phyloP scores from a whole-genome alignment of 345 rosid species.

The Euphorbia tirucalli region DNA sequence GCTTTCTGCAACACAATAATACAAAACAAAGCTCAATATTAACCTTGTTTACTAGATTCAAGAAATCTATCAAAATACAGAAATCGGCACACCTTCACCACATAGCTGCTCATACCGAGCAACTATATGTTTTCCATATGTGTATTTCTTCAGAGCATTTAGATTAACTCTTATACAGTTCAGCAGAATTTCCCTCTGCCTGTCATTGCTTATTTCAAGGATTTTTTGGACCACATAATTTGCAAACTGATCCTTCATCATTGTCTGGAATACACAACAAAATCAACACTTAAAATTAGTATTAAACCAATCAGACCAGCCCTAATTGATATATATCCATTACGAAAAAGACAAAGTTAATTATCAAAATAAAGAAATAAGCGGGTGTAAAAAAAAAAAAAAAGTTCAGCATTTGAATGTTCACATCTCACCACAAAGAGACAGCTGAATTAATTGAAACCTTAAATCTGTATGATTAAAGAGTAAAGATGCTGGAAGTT shows the following conservation, averaged over 20 bases:
- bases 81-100: slow-evolving; percentile 60
- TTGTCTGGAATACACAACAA: slow-evolving; percentile 40
- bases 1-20: slow-evolving; percentile 3
- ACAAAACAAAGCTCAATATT: background rate
- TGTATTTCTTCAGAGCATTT: slow-evolving; percentile 84
- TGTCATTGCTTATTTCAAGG: slow-evolving; percentile 69
- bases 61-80: background rate
- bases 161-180: slow-evolving; percentile 63
- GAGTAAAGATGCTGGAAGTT: background rate
- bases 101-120: slow-evolving; percentile 85
- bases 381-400: no score
- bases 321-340: no score
- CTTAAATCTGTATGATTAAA: no score
- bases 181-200: slow-evolving; percentile 64
- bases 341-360: no score
- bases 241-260: slow-evolving; percentile 99
- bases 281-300: no score
- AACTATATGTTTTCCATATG: slow-evolving; percentile 97
- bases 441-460: background rate
- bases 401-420: background rate
- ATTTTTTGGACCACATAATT: slow-evolving; percentile 96
- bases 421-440: background rate
- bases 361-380: no score
- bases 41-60: no score
- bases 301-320: no score